Percentiles rank a stretch among this genome's conserved stretches.
phyloP scores from a whole-genome alignment of 768 basidiomycete genomes.

The Agaricus sinodeliciosus region DNA sequence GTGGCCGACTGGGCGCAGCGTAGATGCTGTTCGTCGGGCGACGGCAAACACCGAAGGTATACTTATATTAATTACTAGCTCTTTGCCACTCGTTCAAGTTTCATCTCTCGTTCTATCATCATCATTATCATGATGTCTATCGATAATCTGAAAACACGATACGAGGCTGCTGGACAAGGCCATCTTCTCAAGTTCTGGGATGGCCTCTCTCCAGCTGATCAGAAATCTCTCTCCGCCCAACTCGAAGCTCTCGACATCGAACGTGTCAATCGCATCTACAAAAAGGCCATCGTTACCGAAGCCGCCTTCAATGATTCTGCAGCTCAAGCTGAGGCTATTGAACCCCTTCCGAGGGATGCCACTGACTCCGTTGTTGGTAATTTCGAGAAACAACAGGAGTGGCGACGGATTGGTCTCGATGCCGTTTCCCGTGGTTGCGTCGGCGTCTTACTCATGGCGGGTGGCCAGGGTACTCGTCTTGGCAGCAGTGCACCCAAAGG shows the following conservation, averaged over 20 bases:
- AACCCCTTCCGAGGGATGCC: conserved; percentile 75
- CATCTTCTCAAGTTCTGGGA: conserved; percentile 90
- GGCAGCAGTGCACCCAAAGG: conserved; percentile 94
- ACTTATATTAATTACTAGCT: conserved; percentile 7
- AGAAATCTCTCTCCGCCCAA: conserved; percentile 57
- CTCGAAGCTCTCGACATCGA: conserved; percentile 78
- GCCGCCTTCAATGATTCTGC: conserved; percentile 35
- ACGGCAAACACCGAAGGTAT: conserved; percentile 14
- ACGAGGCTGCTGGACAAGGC: conserved; percentile 75
- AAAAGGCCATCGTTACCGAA: conserved; percentile 67
- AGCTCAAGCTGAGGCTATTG: conserved; percentile 46
- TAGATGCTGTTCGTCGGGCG: neutral
- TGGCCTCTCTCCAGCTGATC: conserved; percentile 58
- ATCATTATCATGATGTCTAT: conserved; percentile 40
- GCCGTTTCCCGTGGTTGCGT: conserved; percentile 82
- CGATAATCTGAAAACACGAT: conserved; percentile 53
- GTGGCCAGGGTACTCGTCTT: conserved; percentile 93
- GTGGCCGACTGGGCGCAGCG: conserved; percentile 8
- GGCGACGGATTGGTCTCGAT: conserved; percentile 72
- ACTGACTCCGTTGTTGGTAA: conserved; percentile 51
- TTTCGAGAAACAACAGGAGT: conserved; percentile 55
- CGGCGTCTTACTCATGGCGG: conserved; percentile 96
- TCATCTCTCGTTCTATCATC: conserved; percentile 5
- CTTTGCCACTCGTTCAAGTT: neutral
- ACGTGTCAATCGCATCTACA: conserved; percentile 86